Conservation (phyloP, 2,329 filamentous ascomycete genomes). For the Biscogniauxia marginata region DNA sequence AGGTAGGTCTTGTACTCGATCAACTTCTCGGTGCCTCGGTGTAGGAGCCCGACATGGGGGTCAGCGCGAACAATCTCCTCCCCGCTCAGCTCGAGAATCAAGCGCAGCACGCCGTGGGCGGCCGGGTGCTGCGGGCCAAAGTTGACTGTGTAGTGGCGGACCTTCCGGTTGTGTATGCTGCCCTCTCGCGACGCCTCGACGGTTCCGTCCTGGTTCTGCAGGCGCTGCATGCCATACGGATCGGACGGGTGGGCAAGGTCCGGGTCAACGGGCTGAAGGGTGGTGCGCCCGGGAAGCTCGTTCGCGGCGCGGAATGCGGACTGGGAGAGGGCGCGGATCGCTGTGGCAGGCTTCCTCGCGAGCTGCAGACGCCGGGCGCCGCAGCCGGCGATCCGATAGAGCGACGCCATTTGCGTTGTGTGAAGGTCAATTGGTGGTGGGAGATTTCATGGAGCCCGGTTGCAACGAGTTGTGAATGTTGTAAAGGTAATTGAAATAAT, state of each 20-base stretch:
- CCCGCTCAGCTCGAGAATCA: conserved; percentile 97
- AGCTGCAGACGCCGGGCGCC: conserved; percentile 63
- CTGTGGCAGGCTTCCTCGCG: conserved; percentile 18
- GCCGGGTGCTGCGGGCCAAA: conserved; percentile 98
- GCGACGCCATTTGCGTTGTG: conserved; percentile 60
- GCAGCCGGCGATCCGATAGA: conserved; percentile 71
- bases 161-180: conserved; percentile 67
- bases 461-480: conserved; percentile 9
- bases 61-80: conserved; percentile 97
- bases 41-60: conserved; percentile 93
- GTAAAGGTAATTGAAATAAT: conserved; percentile 22
- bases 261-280: conserved; percentile 63
- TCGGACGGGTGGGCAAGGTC: conserved; percentile 56
- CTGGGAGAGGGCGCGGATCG: conserved; percentile 62
- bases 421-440: conserved; percentile 30
- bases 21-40: conserved; percentile 97
- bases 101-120: conserved; percentile 93
- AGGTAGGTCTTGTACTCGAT: conserved; percentile 99
- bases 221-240: conserved; percentile 46
- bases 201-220: conserved; percentile 41
- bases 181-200: conserved; percentile 49
- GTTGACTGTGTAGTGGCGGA: conserved; percentile 99
- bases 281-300: conserved; percentile 56
- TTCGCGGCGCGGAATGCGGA: conserved; percentile 66
- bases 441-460: conserved; percentile 16